Base-by-base conservation (phyloP, 345 rosid species). In the Eucalyptus cloeziana region DNA sequence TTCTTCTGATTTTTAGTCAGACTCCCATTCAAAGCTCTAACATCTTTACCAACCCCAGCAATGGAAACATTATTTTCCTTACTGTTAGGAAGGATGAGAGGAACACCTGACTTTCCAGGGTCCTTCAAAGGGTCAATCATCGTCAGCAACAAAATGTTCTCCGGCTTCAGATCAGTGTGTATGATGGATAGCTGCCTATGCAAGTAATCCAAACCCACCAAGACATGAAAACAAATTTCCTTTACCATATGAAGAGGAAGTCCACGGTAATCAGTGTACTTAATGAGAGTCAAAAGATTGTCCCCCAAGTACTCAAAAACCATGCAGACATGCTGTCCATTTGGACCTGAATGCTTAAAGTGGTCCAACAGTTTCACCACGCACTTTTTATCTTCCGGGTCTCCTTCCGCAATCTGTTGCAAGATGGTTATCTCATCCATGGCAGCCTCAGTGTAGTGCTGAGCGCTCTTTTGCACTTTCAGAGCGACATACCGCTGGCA, bases 251-350 rank as follows among this genome's bases (percentile, higher is more conserved):
- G 90, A 85, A 94, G 91, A 2, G 97, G 96, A 89, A 95, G 31
- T 21, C 97, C 96, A 24, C 90, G 93, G 87, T 94, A 95, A 91
- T 93, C 93, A 37, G 90, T 86, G 87, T 94, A 95, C 93, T 95
- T 95, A 87, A 95, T 95, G 64, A 94, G 95, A 9, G 95, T 94
- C 90, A 95, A 93, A 67, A 95, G 96, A 91, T 94, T 94, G 90
- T 95, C 96, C 19, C 96, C 97, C 86, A 95, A 91, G 91, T 94
- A 95, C 92, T 95, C 96, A 90, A 95, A 95, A 89, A 93, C 96
- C 97, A 95, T 95, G 89, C 96, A 95, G 52, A 95, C 94, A 85
- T 95, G 97, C 91, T 96, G 96, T 21, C 97, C 97, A 89, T 95
- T 95, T 22, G 96, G 96, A 60, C 97, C 97, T 5, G 94, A 95